A percentile compares a stretch with the other conserved stretches of the same genome.
These are phyloP conservation scores for Prunus yedoensis DNA, from an alignment of 331 rosid genomes.

Conservation along the genomic window DNA sequence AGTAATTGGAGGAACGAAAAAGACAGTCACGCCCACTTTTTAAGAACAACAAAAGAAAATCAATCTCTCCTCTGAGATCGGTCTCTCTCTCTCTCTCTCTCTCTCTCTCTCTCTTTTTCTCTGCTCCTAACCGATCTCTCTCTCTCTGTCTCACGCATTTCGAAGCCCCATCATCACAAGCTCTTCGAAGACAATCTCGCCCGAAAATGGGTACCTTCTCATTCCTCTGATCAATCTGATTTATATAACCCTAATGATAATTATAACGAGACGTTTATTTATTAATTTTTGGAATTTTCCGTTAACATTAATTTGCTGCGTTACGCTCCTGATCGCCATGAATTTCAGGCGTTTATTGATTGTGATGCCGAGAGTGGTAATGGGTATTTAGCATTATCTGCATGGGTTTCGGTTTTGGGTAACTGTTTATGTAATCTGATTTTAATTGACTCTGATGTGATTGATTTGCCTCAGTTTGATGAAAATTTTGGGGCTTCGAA, in stretches of 20 bases:
- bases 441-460: constrained; percentile 25
- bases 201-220: constrained; percentile 52
- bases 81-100: no score
- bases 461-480: constrained; percentile 31
- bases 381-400: constrained; percentile 19
- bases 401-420: constrained; percentile 33
- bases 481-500: constrained; percentile 18
- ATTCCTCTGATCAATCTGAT: constrained; percentile 32
- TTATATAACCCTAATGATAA: constrained; percentile 3
- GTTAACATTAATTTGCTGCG: constrained; percentile 16
- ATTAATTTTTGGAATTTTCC: neutral
- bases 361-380: neutral
- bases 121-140: constrained; percentile 26
- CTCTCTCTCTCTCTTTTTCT: constrained; percentile 24
- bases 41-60: constrained; percentile 16
- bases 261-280: constrained; percentile 2
- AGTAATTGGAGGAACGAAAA: neutral
- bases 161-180: constrained; percentile 22
- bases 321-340: constrained; percentile 23
- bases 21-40: constrained; percentile 35
- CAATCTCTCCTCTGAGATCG: constrained; percentile 33
- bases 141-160: constrained; percentile 24
- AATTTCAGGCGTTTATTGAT: constrained; percentile 25
- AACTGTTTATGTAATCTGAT: neutral
- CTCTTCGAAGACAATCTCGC: constrained; percentile 25